phyloP scores from a whole-genome alignment of 768 basidiomycete species.

The Boletus huronensis region DNA sequence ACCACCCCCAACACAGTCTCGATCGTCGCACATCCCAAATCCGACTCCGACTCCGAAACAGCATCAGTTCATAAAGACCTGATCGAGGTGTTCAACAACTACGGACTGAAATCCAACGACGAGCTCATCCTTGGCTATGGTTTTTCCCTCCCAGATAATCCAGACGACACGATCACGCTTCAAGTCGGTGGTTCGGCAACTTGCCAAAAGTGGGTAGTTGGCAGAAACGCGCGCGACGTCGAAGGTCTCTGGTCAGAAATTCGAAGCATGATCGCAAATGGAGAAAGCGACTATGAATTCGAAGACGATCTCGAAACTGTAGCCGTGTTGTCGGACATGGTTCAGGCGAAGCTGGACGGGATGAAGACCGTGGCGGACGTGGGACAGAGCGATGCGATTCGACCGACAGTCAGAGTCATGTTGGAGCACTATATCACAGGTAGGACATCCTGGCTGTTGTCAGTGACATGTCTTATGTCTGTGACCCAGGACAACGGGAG shows the following conservation, averaged over 20 bases:
- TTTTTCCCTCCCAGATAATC: conserved; percentile 75
- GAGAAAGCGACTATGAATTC: conserved; percentile 32
- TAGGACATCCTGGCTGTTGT: conserved; percentile 23
- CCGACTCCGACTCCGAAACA: conserved; percentile 13
- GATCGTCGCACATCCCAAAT: conserved; percentile 52
- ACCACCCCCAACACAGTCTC: conserved; percentile 44
- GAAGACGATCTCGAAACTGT: conserved; percentile 71
- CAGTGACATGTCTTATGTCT: neutral
- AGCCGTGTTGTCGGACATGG: conserved; percentile 65
- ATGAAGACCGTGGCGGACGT: conserved; percentile 40
- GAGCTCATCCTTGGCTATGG: conserved; percentile 92
- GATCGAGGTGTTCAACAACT: conserved; percentile 73
- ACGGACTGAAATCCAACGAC: conserved; percentile 86
- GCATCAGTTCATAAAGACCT: conserved; percentile 32
- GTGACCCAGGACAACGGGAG: conserved; percentile 52
- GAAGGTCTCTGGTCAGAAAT: conserved; percentile 63
- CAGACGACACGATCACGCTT: conserved; percentile 82
- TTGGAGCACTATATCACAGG: conserved; percentile 66
- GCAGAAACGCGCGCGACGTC: conserved; percentile 50
- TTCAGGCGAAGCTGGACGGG: conserved; percentile 44
- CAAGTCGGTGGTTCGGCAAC: conserved; percentile 55
- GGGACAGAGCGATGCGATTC: conserved; percentile 26
- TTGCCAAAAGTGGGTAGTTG: conserved; percentile 56
- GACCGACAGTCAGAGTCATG: conserved; percentile 64
- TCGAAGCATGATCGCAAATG: conserved; percentile 26